Evolutionary conservation across 2,329 filamentous ascomycete species (phyloP), one percentile per base, ranked within the genome.

Genomic region (Colletotrichum coccodes): DNA sequence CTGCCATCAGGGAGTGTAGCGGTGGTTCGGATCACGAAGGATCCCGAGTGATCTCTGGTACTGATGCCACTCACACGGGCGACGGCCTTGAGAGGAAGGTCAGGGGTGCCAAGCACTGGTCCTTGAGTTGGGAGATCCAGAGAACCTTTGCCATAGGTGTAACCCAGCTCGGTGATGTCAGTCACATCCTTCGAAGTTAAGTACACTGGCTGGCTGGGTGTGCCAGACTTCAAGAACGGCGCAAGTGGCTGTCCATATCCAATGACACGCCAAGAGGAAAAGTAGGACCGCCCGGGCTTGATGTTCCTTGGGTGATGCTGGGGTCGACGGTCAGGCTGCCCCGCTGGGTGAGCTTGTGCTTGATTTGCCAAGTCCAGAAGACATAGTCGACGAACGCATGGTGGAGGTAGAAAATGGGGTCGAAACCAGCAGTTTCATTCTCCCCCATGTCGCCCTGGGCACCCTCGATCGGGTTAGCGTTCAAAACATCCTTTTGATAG

Each of bases 401-500:
- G 32, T 53, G 14, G 16, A 53, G 50, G 32, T 23, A 53, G 50
- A 53, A 53, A 11, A 60, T 60, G 30, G 44, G 44, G 16, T 60
- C 44, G 21, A 46, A 57, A 18, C 26, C 44, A 82, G 76, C 76
- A n/a, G 73, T 77, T 11, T 78, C 74, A 59, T 78, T 78, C 57
- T 75, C 75, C 9, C 75, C 76, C 74, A 77, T 78, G 71, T 78
- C 75, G 8, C 76, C 76, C 28, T 77, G 76, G 6, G 76, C 74
- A 6, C 70, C 75, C 16, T 42, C 59, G 40, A 72, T 71, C 47
- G 38, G 46, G 4, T 57, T 32, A 14, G 38, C 44, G n/a, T 47
- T 46, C 3, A 14, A 14, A 53, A 34, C 23, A 73, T 52, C 18
- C 11, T 47, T 18, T 46, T 46, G 44, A n/a, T 32, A 59, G 63